Conservation (phyloP, 495 filamentous ascomycete species). For the Aspergillus mulundensis region DNA sequence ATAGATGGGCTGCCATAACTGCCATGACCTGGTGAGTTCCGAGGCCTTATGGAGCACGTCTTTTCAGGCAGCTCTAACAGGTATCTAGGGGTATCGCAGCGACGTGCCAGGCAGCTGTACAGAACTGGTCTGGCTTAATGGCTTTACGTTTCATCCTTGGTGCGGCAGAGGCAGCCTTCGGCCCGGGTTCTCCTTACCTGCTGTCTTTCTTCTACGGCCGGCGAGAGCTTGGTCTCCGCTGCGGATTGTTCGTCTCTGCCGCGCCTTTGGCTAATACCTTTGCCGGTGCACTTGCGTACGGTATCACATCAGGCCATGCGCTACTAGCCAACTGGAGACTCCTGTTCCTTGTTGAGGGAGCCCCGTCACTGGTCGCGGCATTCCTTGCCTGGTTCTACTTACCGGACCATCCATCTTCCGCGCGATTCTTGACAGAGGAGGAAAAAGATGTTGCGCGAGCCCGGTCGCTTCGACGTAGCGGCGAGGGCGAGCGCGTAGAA, state of each 20-base stretch:
- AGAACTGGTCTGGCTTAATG: slow-evolving; percentile 64
- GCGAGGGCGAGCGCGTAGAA: slow-evolving; percentile 50
- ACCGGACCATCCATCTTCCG: slow-evolving; percentile 67
- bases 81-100: slow-evolving; percentile 50
- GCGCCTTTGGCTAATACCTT: slow-evolving; percentile 81
- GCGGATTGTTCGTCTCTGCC: slow-evolving; percentile 71
- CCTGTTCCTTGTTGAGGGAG: slow-evolving; percentile 78
- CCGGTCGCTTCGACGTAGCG: slow-evolving; percentile 59
- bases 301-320: slow-evolving; percentile 68
- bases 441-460: slow-evolving; percentile 67
- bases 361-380: slow-evolving; percentile 66
- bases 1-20: slow-evolving; percentile 46
- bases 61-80: background rate
- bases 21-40: slow-evolving; percentile 45
- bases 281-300: slow-evolving; percentile 77
- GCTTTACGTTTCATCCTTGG: slow-evolving; percentile 64
- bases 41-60: background rate
- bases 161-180: slow-evolving; percentile 62
- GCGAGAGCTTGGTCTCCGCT: slow-evolving; percentile 70
- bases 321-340: slow-evolving; percentile 72
- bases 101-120: slow-evolving; percentile 56
- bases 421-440: slow-evolving; percentile 64
- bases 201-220: slow-evolving; percentile 83
- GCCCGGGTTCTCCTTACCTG: slow-evolving; percentile 66
- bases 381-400: slow-evolving; percentile 62